phyloP scores from a whole-genome alignment of 2,329 filamentous ascomycete genomes.

The Rutstroemia sp. region DNA sequence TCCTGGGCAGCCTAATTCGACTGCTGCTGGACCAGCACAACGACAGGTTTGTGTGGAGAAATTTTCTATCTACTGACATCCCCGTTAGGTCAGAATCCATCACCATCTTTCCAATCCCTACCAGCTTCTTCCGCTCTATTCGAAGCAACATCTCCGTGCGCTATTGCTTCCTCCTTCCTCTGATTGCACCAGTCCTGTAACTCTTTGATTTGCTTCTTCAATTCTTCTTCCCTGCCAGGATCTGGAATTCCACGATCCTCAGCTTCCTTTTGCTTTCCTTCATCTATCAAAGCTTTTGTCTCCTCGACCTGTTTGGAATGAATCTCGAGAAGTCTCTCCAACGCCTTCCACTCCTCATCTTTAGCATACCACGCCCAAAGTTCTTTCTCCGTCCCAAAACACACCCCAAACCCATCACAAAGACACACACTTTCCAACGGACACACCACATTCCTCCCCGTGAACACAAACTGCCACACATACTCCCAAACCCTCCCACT shows the following conservation, averaged over 20 bases:
- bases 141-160: conserved; percentile 16
- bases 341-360: neutral
- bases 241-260: conserved; percentile 8
- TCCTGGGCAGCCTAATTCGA: too few relatives aligned
- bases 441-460: conserved; percentile 35
- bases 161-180: conserved; percentile 15
- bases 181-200: conserved; percentile 14
- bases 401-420: conserved; percentile 29
- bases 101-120: conserved; percentile 18
- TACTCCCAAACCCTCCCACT: conserved; percentile 58
- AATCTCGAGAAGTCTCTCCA: neutral
- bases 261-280: neutral
- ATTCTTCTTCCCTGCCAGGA: conserved; percentile 7
- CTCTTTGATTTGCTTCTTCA: conserved; percentile 14
- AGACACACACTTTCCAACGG: conserved; percentile 25
- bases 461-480: conserved; percentile 59
- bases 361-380: conserved; percentile 7
- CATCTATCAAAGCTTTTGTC: neutral
- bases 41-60: neutral
- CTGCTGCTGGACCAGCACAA: neutral
- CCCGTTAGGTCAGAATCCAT: conserved; percentile 8
- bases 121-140: conserved; percentile 20
- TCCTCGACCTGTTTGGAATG: neutral
- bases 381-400: conserved; percentile 25
- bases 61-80: neutral